These are phyloP conservation scores for Lipomyces lipofer DNA, from an alignment of 805 yeast species.

Conservation along the genomic window DNA sequence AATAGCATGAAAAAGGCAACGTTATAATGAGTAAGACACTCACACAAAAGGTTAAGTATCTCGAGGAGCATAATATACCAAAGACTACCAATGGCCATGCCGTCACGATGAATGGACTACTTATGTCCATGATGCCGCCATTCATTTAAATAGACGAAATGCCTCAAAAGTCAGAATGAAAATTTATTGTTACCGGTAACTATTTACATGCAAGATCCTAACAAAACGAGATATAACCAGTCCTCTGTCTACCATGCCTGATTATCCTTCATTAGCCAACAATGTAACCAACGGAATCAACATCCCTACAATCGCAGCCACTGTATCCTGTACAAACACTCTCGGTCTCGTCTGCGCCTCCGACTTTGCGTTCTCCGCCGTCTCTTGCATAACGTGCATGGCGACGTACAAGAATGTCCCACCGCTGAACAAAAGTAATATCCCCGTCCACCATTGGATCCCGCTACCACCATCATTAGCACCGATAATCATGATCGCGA, in stretches of 20 bases:
- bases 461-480: constrained; percentile 26
- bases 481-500: constrained; percentile 41
- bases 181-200: no score
- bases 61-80: no score
- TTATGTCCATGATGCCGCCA: no score
- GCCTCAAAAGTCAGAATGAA: no score
- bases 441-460: constrained; percentile 49
- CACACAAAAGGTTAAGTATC: no score
- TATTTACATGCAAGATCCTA: not conserved
- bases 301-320: constrained; percentile 38
- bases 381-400: constrained; percentile 57
- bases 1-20: no score
- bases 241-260: not conserved
- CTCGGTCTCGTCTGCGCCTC: constrained; percentile 3
- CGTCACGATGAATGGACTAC: no score
- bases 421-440: constrained; percentile 62
- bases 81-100: no score
- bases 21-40: no score
- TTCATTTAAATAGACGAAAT: no score
- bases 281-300: constrained; percentile 38
- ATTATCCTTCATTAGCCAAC: constrained; percentile 37
- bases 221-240: not conserved
- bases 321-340: constrained; percentile 27
- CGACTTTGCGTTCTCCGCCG: constrained; percentile 22
- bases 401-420: constrained; percentile 76